These are phyloP conservation scores for Xylaria sp. DNA, from an alignment of 2,329 filamentous ascomycete species.

Conservation along the genomic window DNA sequence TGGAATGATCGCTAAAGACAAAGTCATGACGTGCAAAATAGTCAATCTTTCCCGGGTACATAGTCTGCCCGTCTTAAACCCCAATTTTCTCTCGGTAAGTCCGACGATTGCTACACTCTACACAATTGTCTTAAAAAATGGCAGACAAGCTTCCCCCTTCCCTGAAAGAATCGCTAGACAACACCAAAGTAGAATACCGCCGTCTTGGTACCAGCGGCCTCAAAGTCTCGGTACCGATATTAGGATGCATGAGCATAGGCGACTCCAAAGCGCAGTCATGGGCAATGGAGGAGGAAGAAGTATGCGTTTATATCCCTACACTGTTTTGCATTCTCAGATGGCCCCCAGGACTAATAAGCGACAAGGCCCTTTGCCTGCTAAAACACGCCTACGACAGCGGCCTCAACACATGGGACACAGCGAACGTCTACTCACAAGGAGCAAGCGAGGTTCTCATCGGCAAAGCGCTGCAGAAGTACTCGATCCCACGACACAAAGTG, in stretches of 20 bases:
- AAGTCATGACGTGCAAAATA: too few relatives aligned
- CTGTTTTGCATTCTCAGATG: too few relatives aligned
- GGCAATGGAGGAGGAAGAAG: slow-evolving; percentile 63
- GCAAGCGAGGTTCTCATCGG: not conserved
- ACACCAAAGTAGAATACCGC: slow-evolving; percentile 44
- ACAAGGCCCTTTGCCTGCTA: not conserved
- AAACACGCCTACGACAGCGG: slow-evolving; percentile 12
- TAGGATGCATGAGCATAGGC: slow-evolving; percentile 70
- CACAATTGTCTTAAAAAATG: too few relatives aligned
- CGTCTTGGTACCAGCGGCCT: slow-evolving; percentile 66
- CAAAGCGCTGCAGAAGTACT: not conserved
- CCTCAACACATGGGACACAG: slow-evolving; percentile 4
- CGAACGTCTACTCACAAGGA: not conserved
- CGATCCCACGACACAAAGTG: not conserved
- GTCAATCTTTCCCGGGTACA: too few relatives aligned
- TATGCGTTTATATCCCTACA: slow-evolving; percentile 35
- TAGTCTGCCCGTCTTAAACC: too few relatives aligned
- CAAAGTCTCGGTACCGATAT: slow-evolving; percentile 65
- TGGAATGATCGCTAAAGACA: too few relatives aligned
- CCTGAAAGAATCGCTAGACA: not conserved
- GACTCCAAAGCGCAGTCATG: slow-evolving; percentile 56
- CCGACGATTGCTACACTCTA: too few relatives aligned
- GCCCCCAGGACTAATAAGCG: too few relatives aligned
- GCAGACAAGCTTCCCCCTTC: not conserved
- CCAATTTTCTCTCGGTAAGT: too few relatives aligned